Conservation (phyloP, 129 eudicot species). For the Helianthus annuus region DNA sequence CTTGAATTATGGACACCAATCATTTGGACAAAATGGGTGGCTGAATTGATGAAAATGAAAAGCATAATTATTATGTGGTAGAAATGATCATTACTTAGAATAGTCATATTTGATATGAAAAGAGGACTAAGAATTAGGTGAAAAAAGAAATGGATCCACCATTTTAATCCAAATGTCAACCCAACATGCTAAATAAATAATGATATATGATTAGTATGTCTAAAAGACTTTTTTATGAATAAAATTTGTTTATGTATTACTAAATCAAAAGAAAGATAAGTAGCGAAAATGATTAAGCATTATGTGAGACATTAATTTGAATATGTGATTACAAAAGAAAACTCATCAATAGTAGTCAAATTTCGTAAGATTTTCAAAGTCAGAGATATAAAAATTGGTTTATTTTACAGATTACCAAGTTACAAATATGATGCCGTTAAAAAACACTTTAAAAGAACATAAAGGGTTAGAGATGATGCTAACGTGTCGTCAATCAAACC, state of each 20-base stretch:
- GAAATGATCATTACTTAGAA: neutral
- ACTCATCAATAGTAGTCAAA: too few relatives aligned
- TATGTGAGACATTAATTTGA: too few relatives aligned
- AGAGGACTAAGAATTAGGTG: neutral
- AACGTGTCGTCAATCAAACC: too few relatives aligned
- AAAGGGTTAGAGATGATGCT: too few relatives aligned
- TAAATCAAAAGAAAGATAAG: neutral
- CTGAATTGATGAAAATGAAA: neutral
- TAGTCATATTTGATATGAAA: neutral
- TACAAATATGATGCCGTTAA: too few relatives aligned
- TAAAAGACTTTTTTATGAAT: neutral
- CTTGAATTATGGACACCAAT: slow-evolving; percentile 8
- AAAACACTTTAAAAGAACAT: too few relatives aligned
- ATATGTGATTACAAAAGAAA: too few relatives aligned
- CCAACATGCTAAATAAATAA: neutral
- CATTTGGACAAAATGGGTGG: slow-evolving; percentile 15
- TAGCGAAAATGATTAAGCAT: neutral
- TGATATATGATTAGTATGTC: neutral
- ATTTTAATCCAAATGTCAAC: neutral
- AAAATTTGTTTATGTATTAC: neutral
- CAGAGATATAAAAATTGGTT: too few relatives aligned
- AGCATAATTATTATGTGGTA: slow-evolving; percentile 3
- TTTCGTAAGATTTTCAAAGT: too few relatives aligned
- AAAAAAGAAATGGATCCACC: neutral
- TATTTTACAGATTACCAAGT: too few relatives aligned